phyloP scores from a whole-genome alignment of 768 basidiomycete genomes.

The Punctularia strigosozonata region DNA sequence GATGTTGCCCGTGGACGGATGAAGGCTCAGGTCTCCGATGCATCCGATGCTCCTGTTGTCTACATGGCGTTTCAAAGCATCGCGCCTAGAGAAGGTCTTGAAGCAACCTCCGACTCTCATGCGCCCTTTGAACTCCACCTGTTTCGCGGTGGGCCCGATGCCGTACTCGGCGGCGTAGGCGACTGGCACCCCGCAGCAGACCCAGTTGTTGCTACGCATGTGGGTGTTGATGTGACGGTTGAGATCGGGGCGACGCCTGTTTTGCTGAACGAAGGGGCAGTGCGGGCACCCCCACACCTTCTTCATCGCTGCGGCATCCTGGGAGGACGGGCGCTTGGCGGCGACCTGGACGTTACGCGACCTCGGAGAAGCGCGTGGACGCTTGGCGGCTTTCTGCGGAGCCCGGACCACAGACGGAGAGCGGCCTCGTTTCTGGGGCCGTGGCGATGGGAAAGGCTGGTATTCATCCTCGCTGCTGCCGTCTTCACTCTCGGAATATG shows the following conservation, averaged over 20 bases:
- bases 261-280: slow-evolving; percentile 35
- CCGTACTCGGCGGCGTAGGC: slow-evolving; percentile 11
- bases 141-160: slow-evolving; percentile 4
- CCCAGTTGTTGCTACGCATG: slow-evolving; percentile 23
- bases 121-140: slow-evolving; percentile 14
- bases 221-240: slow-evolving; percentile 49
- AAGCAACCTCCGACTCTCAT: slow-evolving; percentile 26
- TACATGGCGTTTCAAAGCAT: slow-evolving; percentile 29
- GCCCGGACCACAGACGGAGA: slow-evolving; percentile 1
- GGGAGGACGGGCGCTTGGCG: slow-evolving; percentile 9
- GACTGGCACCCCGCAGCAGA: slow-evolving; percentile 23
- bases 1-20: background rate
- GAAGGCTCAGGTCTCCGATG: slow-evolving; percentile 15
- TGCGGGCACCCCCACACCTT: slow-evolving; percentile 32
- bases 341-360: slow-evolving; percentile 36
- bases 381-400: slow-evolving; percentile 16
- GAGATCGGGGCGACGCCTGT: slow-evolving; percentile 44
- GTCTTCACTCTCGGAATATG: slow-evolving; percentile 24
- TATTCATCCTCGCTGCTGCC: slow-evolving; percentile 34
- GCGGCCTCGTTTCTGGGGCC: slow-evolving; percentile 22
- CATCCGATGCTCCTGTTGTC: slow-evolving; percentile 23
- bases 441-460: slow-evolving; percentile 23
- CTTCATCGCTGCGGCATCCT: slow-evolving; percentile 12
- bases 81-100: slow-evolving; percentile 24
- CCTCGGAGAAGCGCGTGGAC: slow-evolving; percentile 21